phyloP scores from a whole-genome alignment of 2,329 filamentous ascomycete species.

The Cephalotrichum gorgonifer region DNA sequence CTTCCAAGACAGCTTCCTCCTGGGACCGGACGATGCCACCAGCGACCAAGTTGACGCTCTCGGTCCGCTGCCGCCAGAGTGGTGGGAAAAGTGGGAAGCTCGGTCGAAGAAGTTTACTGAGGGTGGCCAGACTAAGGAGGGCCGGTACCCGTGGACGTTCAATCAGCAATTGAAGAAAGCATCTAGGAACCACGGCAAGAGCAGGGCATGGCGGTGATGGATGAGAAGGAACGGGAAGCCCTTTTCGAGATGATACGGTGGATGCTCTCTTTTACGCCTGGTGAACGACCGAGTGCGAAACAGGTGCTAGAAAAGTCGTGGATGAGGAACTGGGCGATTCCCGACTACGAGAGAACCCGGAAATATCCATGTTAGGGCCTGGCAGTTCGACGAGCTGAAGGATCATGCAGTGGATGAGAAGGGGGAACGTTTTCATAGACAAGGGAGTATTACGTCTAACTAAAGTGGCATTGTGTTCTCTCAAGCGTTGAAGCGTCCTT shows the following conservation, averaged over 20 bases:
- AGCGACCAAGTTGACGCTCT: background rate
- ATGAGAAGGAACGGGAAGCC: background rate
- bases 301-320: background rate
- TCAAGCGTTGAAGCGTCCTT: too few relatives aligned
- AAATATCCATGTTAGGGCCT: too few relatives aligned
- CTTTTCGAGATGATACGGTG: background rate
- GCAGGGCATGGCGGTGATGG: background rate
- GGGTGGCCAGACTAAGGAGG: background rate
- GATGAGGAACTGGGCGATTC: background rate
- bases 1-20: background rate
- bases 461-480: too few relatives aligned
- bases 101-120: background rate
- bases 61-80: background rate
- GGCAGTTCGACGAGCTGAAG: too few relatives aligned
- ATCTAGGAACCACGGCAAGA: background rate
- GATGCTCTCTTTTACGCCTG: background rate
- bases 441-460: too few relatives aligned
- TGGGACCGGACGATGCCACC: too few relatives aligned
- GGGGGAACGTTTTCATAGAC: too few relatives aligned
- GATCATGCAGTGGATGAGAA: too few relatives aligned
- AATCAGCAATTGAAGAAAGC: background rate
- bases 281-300: background rate
- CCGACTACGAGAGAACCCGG: too few relatives aligned
- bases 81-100: background rate
- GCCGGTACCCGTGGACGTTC: background rate